A percentile compares a stretch with the other conserved stretches of the same genome.
Conservation (phyloP, 2,329 filamentous ascomycete species). For the Catunica adiposa region DNA sequence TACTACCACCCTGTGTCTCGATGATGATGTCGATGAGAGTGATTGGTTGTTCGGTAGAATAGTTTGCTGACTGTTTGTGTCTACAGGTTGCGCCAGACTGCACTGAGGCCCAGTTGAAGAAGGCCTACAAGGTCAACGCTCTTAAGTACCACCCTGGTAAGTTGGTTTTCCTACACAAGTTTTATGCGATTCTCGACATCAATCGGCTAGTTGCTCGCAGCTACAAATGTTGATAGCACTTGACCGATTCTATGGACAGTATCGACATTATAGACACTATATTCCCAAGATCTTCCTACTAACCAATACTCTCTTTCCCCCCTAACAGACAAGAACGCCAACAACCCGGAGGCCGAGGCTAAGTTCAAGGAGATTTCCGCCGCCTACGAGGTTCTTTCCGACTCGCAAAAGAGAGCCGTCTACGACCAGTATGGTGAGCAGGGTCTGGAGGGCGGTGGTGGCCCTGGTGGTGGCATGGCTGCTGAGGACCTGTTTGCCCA, state of each 20-base stretch:
- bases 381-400: slow-evolving; percentile 88
- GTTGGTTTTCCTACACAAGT: slow-evolving; percentile 17
- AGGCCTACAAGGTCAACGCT: slow-evolving; percentile 70
- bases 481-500: slow-evolving; percentile 93
- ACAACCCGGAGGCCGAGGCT: slow-evolving; percentile 82
- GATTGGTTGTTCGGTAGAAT: background rate
- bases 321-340: slow-evolving; percentile 73
- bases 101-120: slow-evolving; percentile 76
- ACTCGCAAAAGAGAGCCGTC: slow-evolving; percentile 74
- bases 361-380: slow-evolving; percentile 98
- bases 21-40: background rate
- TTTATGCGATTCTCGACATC: too few relatives aligned
- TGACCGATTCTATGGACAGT: too few relatives aligned
- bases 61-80: background rate
- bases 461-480: slow-evolving; percentile 70
- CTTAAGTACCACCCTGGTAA: slow-evolving; percentile 72
- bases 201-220: background rate
- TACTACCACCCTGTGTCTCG: background rate
- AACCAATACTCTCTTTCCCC: slow-evolving; percentile 15
- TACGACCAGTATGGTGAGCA: slow-evolving; percentile 98
- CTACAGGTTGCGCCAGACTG: slow-evolving; percentile 60
- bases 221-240: background rate
- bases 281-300: background rate
- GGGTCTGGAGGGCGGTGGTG: slow-evolving; percentile 61
- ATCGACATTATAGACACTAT: too few relatives aligned